Evolutionary conservation across 2,329 filamentous ascomycete genomes (phyloP), one percentile per base, ranked within the genome.

Genomic region (Colletotrichum kahawae): DNA sequence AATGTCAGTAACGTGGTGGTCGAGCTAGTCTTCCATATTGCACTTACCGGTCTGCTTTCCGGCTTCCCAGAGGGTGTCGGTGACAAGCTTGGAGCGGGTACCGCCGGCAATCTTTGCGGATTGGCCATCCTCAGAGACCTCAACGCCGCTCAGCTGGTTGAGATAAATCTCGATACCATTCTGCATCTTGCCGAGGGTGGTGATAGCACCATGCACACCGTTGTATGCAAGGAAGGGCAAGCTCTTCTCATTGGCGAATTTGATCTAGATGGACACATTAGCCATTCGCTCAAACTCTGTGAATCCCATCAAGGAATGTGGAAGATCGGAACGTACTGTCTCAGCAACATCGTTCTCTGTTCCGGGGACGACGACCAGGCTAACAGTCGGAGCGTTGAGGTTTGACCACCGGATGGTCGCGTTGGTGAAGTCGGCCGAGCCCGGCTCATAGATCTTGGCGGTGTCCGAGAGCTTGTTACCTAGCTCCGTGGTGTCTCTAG

Each of bases 141-240:
- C 56, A 29, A 90, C 83, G 16, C 80, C 82, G 78, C 82, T 86
- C 34, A 91, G 78, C 74, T 87, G 83, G 60, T 81, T 79, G 75
- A 91, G 74, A 67, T 84, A 86, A 68, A 91, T 90, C 76, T 87
- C 85, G 18, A 91, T 87, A 5, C 89, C 90, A 67, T 84, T 80
- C 5, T 87, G 78, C 84, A 91, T 88, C 51, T 81, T 83, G 0
- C 86, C 88, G 3, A 91, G 77, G 0, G 87, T 89, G 54, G 84
- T 88, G 60, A 89, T 83, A 4, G 87, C 82, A 5, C 89, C 90
- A 72, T 92, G 90, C 3, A 83, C 85, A 16, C 88, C 88, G 78
- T 88, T 90, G 79, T 84, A 87, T 1, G 89, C 86, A 4, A 92
- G 85, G 76, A 92, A 90, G 0, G 89, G 88, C 4, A 90, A 71